A percentile compares a stretch with the other conserved stretches of the same genome.
These are phyloP conservation scores for Leucosporidium yakuticum DNA, from an alignment of 768 basidiomycete species.

Conservation along the genomic window DNA sequence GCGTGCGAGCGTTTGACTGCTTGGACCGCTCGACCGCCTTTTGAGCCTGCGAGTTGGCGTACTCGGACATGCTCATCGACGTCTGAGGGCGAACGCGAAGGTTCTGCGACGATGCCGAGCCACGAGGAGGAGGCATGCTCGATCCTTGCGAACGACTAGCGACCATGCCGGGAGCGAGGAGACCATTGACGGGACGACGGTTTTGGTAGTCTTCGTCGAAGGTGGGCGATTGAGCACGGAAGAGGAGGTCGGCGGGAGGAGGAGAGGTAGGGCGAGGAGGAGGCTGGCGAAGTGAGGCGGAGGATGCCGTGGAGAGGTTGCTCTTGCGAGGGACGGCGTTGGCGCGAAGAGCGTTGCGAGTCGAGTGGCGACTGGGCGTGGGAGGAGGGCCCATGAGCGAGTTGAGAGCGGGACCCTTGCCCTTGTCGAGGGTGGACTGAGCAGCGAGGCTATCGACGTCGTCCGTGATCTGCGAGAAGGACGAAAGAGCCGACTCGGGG, in stretches of 20 bases:
- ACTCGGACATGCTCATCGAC: slow-evolving; percentile 10
- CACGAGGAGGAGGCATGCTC: slow-evolving; percentile 5
- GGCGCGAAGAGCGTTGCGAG: neutral
- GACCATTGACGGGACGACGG: slow-evolving; percentile 1
- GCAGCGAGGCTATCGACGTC: neutral
- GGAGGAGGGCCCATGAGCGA: slow-evolving; percentile 16
- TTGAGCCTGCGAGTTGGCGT: slow-evolving; percentile 4
- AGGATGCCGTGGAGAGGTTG: slow-evolving; percentile 3
- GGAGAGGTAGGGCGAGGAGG: slow-evolving; percentile 74
- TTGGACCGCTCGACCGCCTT: neutral
- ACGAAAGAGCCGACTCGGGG: slow-evolving; percentile 7
- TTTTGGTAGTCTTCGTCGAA: slow-evolving; percentile 33
- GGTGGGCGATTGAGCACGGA: slow-evolving; percentile 57
- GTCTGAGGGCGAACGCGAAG: slow-evolving; percentile 16
- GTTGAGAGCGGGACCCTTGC: slow-evolving; percentile 4
- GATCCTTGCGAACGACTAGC: neutral
- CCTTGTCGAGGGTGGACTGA: slow-evolving; percentile 10
- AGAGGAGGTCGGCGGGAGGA: slow-evolving; percentile 83
- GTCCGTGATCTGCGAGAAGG: slow-evolving; percentile 4
- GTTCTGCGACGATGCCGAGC: slow-evolving; percentile 10
- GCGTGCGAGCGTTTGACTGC: neutral
- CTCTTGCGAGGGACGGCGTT: slow-evolving; percentile 25
- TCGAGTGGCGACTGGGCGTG: slow-evolving; percentile 2
- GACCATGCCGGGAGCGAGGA: slow-evolving; percentile 21
- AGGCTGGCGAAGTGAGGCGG: slow-evolving; percentile 47